phyloP scores from a whole-genome alignment of 495 filamentous ascomycete genomes.

The Lophiotrema nucula region DNA sequence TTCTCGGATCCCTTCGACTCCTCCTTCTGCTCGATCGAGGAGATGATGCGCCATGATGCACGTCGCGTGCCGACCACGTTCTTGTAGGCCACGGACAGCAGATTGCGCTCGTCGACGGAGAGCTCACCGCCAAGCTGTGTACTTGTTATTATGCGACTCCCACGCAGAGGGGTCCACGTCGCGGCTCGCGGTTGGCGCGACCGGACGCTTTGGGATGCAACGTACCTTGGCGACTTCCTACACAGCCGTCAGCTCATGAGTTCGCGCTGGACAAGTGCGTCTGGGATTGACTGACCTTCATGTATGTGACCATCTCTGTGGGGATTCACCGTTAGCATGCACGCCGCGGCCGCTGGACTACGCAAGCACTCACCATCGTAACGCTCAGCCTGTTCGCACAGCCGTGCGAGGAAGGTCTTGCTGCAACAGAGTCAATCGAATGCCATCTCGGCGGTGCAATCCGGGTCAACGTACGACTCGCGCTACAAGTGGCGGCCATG shows the following conservation, averaged over 20 bases:
- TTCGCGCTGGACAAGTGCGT: neutral
- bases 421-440: slow-evolving; percentile 50
- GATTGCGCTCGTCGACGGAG: slow-evolving; percentile 97
- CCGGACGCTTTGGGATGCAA: slow-evolving; percentile 13
- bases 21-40: slow-evolving; percentile 99
- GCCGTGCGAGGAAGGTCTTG: slow-evolving; percentile 99
- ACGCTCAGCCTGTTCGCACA: slow-evolving; percentile 99
- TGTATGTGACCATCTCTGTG: slow-evolving; percentile 96
- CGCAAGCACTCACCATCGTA: slow-evolving; percentile 79
- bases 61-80: slow-evolving; percentile 98
- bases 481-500: slow-evolving; percentile 19
- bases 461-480: slow-evolving; percentile 23
- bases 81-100: slow-evolving; percentile 99
- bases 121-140: slow-evolving; percentile 85
- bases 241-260: slow-evolving; percentile 29
- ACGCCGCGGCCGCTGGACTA: slow-evolving; percentile 7
- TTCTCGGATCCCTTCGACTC: slow-evolving; percentile 98
- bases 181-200: neutral
- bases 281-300: slow-evolving; percentile 71
- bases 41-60: slow-evolving; percentile 99
- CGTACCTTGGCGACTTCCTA: slow-evolving; percentile 96
- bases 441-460: neutral
- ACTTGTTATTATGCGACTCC: slow-evolving; percentile 11
- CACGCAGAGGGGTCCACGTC: neutral
- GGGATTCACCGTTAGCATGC: slow-evolving; percentile 38